Evolutionary conservation across 2,329 filamentous ascomycete genomes (phyloP).

Genomic region (Scytalidium lignicola): DNA sequence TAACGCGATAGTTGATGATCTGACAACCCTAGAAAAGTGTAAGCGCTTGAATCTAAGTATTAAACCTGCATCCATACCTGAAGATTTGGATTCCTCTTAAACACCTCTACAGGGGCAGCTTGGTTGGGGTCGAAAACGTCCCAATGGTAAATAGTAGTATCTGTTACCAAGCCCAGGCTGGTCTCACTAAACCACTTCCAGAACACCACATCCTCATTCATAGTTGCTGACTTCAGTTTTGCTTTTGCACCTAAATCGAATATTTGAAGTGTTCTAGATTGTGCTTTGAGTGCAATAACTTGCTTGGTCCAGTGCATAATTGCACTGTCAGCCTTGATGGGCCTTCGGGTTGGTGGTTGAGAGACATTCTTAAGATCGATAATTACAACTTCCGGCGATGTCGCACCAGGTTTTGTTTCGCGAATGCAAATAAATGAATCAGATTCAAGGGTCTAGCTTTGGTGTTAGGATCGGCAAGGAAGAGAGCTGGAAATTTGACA

Average conservation of each 20-base stretch:
- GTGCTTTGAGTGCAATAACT: conserved; percentile 94
- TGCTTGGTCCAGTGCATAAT: conserved; percentile 99
- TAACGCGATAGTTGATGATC: conserved; percentile 99
- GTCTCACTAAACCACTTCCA: conserved; percentile 98
- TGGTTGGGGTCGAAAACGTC: conserved; percentile 86
- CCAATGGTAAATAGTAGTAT: conserved; percentile 92
- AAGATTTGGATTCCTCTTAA: conserved; percentile 89
- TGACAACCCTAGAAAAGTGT: conserved; percentile 68
- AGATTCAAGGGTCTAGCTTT: conserved; percentile 84
- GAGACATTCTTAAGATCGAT: conserved; percentile 89
- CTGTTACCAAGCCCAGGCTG: conserved; percentile 84
- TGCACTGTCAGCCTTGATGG: conserved; percentile 98
- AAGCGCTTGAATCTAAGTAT: conserved; percentile 13
- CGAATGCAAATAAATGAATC: conserved; percentile 94
- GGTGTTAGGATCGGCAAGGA: conserved; percentile 9
- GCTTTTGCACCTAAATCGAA: conserved; percentile 91
- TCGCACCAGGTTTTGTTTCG: conserved; percentile 81
- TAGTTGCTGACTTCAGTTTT: conserved; percentile 93
- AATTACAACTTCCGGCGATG: conserved; percentile 92
- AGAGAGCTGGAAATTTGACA: conserved; percentile 6
- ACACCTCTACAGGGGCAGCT: conserved; percentile 78
- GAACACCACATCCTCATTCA: conserved; percentile 96
- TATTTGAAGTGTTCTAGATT: conserved; percentile 91
- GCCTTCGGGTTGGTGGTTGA: conserved; percentile 60
- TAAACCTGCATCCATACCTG: conserved; percentile 52